Percentiles rank a stretch among this genome's conserved stretches.
These are phyloP conservation scores for Fragaria nilgerrensis DNA, from an alignment of 306 rosid genomes.

Conservation along the genomic window DNA sequence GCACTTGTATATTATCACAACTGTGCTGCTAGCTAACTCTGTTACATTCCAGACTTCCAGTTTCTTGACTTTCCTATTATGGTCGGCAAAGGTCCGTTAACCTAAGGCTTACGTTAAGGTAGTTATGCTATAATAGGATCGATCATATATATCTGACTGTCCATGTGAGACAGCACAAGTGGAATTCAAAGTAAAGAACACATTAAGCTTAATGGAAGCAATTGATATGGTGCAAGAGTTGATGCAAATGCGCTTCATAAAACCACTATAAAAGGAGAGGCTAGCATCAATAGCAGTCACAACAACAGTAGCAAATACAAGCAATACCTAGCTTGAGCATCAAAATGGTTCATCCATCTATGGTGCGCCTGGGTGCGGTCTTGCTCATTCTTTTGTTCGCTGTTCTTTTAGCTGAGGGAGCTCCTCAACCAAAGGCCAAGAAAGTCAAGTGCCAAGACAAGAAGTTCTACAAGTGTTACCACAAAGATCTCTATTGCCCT, in stretches of 20 bases:
- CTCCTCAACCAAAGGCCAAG: constrained; percentile 25
- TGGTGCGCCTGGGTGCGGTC: constrained; percentile 9
- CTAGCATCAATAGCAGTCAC: background rate
- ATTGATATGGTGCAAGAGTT: background rate
- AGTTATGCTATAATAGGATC: too few species aligned
- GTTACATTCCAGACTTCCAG: too few species aligned
- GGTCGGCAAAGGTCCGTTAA: too few species aligned
- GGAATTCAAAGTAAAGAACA: background rate
- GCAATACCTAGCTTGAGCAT: background rate
- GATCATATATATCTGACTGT: background rate
- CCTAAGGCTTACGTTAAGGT: too few species aligned
- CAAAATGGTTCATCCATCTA: constrained; percentile 9
- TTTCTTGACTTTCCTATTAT: too few species aligned
- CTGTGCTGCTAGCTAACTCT: too few species aligned
- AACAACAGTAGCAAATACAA: too few species aligned
- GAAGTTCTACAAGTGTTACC: constrained; percentile 28
- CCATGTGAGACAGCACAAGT: constrained; percentile 4
- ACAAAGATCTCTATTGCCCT: constrained; percentile 29
- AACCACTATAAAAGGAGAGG: constrained; percentile 10
- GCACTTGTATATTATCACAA: too few species aligned
- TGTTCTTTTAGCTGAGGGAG: constrained; percentile 20
- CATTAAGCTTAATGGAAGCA: background rate
- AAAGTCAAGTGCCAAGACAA: constrained; percentile 45
- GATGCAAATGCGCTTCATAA: background rate
- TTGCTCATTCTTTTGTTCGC: constrained; percentile 20